Evolutionary conservation across 345 rosid species (phyloP), one percentile per base, ranked within the genome.

Genomic region (Hirschfeldia incana): DNA sequence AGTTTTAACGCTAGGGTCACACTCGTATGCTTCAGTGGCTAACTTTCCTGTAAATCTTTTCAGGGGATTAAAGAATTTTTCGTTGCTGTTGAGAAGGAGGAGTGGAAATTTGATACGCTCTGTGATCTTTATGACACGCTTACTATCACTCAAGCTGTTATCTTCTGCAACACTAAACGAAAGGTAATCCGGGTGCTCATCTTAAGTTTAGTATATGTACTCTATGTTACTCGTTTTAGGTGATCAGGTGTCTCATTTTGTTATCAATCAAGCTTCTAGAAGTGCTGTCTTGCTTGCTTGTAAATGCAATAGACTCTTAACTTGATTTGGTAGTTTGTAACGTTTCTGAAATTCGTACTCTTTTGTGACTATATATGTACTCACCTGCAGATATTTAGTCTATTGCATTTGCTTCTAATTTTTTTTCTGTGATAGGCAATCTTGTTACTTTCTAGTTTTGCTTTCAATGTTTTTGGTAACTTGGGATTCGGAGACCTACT

Each of bases 111-210:
- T 60, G 33, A 60, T 28, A 60, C 33, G 1, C 51, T 65, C 0
- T 65, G 51, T 65, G 69, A 65, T 65, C 51, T 65, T 65, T 65
- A 65, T 10, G 69, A 65, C 51, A 37, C 36, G 37, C 90, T 94
- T 27, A 92, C 95, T 17, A 91, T 94, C 65, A 90, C 97, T 12
- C 97, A 90, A 83, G 97, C 98, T 76, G 97, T 94, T 85, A 91
- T 94, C 67, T 94, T 94, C 86, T 94, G 98, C 92, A 94, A 92
- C 83, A 94, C 97, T 6, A 94, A 92, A 85, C 82, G 94, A 75
- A 94, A 92, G 97, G 98, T 53, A 84, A 71, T 15, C 60, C 29
- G 29, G 62, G 46, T 30, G 36, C 60, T 74, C 62, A 34, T 51
- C 55, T 39, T 62, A 12, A 29, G 13, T 49, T 53, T 8, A 26